These are phyloP conservation scores for Prillingera fragicola DNA, from an alignment of 1,284 basidiomycete species.

Conservation along the genomic window DNA sequence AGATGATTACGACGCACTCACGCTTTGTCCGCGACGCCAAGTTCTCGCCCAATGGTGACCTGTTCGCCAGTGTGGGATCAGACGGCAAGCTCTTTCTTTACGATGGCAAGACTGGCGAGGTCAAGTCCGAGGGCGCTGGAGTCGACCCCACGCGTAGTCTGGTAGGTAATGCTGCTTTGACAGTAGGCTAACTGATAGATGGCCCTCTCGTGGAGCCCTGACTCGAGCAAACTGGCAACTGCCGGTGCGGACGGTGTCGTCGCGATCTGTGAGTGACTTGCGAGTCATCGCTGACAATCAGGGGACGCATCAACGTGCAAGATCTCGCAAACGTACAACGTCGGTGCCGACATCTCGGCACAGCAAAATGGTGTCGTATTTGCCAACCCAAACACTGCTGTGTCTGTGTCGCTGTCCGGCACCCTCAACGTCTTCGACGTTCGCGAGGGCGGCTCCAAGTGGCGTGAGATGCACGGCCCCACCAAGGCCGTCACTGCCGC, in stretches of 20 bases:
- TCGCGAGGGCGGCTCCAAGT: conserved; percentile 55
- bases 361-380: conserved; percentile 90
- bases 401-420: conserved; percentile 80
- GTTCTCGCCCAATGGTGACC: conserved; percentile 71
- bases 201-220: conserved; percentile 69
- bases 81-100: conserved; percentile 86
- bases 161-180: conserved; percentile 51
- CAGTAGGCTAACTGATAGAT: conserved; percentile 52
- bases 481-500: conserved; percentile 73
- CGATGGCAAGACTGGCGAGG: conserved; percentile 84
- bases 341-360: conserved; percentile 61
- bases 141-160: conserved; percentile 56
- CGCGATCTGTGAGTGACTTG: conserved; percentile 64
- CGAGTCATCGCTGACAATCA: conserved; percentile 32
- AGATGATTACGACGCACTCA: conserved; percentile 79
- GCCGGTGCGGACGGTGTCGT: conserved; percentile 84
- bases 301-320: conserved; percentile 75
- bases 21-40: conserved; percentile 92
- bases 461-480: conserved; percentile 63
- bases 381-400: conserved; percentile 65
- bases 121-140: conserved; percentile 60
- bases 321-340: conserved; percentile 60
- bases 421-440: conserved; percentile 79
- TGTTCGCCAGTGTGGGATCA: conserved; percentile 85
- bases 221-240: conserved; percentile 68